These are phyloP conservation scores for Kregervanrija delftensis DNA, from an alignment of 805 yeast species.

Conservation along the genomic window DNA sequence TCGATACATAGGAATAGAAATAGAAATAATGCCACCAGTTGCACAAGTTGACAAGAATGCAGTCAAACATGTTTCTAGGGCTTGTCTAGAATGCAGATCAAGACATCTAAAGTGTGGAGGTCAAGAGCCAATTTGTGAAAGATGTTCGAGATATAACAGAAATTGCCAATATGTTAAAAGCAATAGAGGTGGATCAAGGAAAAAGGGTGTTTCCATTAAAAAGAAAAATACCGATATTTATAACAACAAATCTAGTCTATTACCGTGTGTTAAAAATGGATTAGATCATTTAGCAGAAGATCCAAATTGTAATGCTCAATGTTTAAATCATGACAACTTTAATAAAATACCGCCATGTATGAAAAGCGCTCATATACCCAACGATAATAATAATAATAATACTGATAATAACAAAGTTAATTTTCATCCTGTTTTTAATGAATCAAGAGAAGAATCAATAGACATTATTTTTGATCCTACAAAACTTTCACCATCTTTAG, in stretches of 20 bases:
- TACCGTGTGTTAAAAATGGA: constrained; percentile 27
- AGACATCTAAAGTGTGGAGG: constrained; percentile 49
- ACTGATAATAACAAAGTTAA: constrained; percentile 12
- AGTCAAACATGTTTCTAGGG: constrained; percentile 37
- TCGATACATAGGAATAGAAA: neutral
- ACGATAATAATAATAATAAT: neutral
- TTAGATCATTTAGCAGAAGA: constrained; percentile 13
- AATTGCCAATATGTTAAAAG: constrained; percentile 44
- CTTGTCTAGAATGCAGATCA: constrained; percentile 46
- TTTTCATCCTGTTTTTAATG: constrained; percentile 26
- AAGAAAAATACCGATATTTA: constrained; percentile 9
- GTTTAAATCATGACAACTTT: constrained; percentile 21
- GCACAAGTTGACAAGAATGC: constrained; percentile 2
- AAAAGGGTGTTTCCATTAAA: constrained; percentile 35
- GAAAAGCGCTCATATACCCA: constrained; percentile 8
- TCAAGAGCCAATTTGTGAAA: constrained; percentile 35
- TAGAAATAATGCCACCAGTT: neutral
- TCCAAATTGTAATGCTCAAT: constrained; percentile 20
- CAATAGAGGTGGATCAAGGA: constrained; percentile 48
- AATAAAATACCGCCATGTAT: constrained; percentile 26
- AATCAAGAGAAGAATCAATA: constrained; percentile 20
- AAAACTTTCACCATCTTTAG: constrained; percentile 11
- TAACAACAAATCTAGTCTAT: constrained; percentile 8
- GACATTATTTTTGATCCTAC: constrained; percentile 21
- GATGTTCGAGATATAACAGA: constrained; percentile 31